Conservation (phyloP, 352 stramenopile species). For the Chrysophaeum taylorii region DNA sequence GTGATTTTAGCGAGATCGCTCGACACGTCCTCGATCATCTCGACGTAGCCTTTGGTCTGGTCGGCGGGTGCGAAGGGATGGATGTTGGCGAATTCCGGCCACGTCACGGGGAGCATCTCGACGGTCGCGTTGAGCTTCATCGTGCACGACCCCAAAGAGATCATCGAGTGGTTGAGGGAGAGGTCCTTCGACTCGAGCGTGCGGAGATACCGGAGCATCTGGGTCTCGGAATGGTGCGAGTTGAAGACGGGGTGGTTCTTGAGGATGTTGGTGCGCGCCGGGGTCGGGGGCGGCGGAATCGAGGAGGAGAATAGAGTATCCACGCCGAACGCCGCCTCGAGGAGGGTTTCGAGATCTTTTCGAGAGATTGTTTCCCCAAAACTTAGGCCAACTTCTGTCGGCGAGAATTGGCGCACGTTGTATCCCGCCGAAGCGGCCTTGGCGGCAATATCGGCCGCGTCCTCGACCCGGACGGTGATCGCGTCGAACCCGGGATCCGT, state of each 20-base stretch:
- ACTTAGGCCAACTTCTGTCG: conserved; percentile 73
- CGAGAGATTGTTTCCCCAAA: conserved; percentile 91
- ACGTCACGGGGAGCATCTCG: conserved; percentile 93
- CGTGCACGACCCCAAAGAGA: conserved; percentile 97
- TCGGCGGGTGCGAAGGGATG: conserved; percentile 92
- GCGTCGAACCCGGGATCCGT: conserved; percentile 78
- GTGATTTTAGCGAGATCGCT: conserved; percentile 92
- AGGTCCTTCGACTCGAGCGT: conserved; percentile 95
- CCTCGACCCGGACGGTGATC: conserved; percentile 63
- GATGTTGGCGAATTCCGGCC: conserved; percentile 90
- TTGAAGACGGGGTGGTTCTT: conserved; percentile 75
- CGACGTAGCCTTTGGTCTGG: conserved; percentile 85
- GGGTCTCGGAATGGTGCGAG: conserved; percentile 89
- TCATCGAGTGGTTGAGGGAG: conserved; percentile 98
- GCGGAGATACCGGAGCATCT: conserved; percentile 96
- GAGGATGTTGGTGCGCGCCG: conserved; percentile 43
- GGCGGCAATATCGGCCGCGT: conserved; percentile 49
- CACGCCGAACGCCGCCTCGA: conserved; percentile 56
- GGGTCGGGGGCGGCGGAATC: conserved; percentile 39
- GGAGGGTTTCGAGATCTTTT: conserved; percentile 69
- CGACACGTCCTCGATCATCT: conserved; percentile 93
- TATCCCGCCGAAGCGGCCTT: conserved; percentile 62
- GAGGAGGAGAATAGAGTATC: conserved; percentile 45
- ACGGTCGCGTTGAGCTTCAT: conserved; percentile 99
- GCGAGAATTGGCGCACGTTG: conserved; percentile 70